Base-by-base conservation (phyloP, 257 asterid species). In the Fraxinus quadrangulata region DNA sequence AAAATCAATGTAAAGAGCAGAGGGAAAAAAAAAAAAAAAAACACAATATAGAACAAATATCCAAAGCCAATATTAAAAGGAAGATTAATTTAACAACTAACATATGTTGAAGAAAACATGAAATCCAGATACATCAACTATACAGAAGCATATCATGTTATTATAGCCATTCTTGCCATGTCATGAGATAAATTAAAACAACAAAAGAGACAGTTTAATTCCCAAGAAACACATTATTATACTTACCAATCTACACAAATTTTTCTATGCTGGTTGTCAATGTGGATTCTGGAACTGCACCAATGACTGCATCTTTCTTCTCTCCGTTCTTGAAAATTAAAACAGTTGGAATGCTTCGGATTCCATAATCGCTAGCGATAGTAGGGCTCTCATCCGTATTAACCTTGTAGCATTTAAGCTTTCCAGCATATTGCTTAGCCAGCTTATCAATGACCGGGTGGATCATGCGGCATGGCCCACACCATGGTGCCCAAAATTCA, bases 401-500 rank as follows among this genome's bases (percentile, higher is more conserved):
- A 8, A 94, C 92, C 89, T 94, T 92, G 94, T 75, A 92, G 90
- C 90, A 91, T 76, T 93, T 88, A 68, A 94, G 92, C 89, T 90
- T 91, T 51, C 94, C 97, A 0, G 87, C 76, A 40, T 87, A 94
- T 7, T 87, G 76, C 86, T 88, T 89, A 16, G 99, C 95, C 76
- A 94, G 87, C 65, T 94, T 92, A 72, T 91, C 95, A 4, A 94
- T 87, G 71, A 93, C 82, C 0, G 97, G 97, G 78, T 91, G 96
- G 79, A 94, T 91, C 92, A 92, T 94, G 49, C 93, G 92, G 83
- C 99, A 94, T 0, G 99, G 99, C 37, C 99, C 99, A 56, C 99
- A 94, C 99, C 99, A 94, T 0, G 98, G 98, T 49, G 98, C 98
- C 98, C 98, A 94, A 75, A 92, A 94, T 81, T 94, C 98, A 47